Percentiles rank a stretch among this genome's conserved stretches.
These are phyloP conservation scores for Solanum etuberosum DNA, from an alignment of 257 asterid genomes.

Conservation along the genomic window DNA sequence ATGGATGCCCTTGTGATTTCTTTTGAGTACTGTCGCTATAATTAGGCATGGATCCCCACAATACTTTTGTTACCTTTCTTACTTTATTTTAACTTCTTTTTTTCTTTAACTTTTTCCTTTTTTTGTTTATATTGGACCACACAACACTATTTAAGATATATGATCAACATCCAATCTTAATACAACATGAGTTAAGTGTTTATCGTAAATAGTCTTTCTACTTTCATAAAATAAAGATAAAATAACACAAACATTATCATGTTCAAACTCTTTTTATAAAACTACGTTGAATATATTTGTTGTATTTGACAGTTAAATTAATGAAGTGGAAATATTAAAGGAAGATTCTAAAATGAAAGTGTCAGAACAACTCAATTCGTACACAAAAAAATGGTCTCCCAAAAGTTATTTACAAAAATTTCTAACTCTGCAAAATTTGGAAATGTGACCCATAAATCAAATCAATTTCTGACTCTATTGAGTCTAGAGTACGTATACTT, in stretches of 20 bases:
- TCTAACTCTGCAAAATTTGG: neutral
- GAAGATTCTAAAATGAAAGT: neutral
- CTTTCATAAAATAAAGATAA: neutral
- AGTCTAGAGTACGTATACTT: neutral
- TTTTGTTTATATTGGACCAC: neutral
- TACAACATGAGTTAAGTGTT: neutral
- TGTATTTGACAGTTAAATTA: neutral
- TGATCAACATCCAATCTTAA: neutral
- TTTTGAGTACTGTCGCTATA: neutral
- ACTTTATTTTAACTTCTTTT: neutral
- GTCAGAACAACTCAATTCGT: neutral
- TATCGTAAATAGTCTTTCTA: neutral
- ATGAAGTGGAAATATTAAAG: neutral
- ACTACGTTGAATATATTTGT: fast-evolving
- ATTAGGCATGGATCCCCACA: neutral
- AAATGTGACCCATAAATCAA: neutral
- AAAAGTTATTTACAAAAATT: neutral
- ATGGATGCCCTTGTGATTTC: neutral
- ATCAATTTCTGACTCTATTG: neutral
- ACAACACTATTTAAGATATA: neutral
- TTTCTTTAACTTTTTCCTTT: neutral
- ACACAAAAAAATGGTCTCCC: neutral
- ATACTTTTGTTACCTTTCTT: neutral
- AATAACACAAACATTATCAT: no score
- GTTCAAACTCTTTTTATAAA: neutral